Conservation (phyloP, 352 stramenopile species). For the Blastocystis sp. region DNA sequence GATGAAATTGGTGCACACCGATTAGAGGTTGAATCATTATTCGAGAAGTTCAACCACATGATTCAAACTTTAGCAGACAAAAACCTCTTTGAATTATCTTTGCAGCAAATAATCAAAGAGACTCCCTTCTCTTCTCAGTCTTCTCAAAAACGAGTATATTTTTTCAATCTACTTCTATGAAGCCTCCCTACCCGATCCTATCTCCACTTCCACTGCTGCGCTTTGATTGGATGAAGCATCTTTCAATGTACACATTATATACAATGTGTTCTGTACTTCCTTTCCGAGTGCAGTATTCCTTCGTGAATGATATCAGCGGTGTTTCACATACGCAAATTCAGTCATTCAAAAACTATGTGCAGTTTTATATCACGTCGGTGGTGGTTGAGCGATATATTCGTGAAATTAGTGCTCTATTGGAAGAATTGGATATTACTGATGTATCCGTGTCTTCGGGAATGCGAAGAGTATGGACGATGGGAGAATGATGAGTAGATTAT, state of each 20-base stretch:
- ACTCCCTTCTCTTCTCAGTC: constrained; percentile 14
- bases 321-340: background rate
- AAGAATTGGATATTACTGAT: background rate
- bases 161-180: background rate
- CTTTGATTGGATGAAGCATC: background rate
- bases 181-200: background rate
- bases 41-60: background rate
- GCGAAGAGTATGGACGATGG: background rate
- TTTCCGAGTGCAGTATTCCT: background rate
- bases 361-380: constrained; percentile 1
- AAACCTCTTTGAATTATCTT: background rate
- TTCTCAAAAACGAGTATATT: background rate
- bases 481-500: background rate
- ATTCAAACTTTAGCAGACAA: background rate
- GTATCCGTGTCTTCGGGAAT: background rate
- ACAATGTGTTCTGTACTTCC: background rate
- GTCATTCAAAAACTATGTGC: background rate
- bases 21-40: background rate
- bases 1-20: background rate
- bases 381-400: background rate
- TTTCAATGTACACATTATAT: constrained; percentile 25
- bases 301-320: constrained; percentile 1
- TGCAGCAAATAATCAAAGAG: background rate
- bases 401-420: background rate
- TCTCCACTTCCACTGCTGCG: background rate